Percentiles rank a stretch among this genome's conserved stretches.
phyloP scores from a whole-genome alignment of 2,329 filamentous ascomycete genomes.

The Pseudocercospora cruenta region DNA sequence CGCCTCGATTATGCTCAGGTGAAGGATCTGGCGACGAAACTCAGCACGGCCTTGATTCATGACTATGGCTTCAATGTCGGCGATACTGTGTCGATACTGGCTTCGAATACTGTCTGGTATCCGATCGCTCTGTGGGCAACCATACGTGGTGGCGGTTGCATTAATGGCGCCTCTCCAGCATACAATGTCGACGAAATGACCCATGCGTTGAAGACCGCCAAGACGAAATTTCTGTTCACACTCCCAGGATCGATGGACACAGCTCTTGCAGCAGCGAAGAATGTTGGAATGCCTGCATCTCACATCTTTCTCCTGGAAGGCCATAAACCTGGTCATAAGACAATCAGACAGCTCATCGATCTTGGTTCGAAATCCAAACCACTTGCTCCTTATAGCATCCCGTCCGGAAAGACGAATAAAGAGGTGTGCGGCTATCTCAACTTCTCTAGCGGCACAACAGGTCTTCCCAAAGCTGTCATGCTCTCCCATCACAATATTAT shows the following conservation, averaged over 20 bases:
- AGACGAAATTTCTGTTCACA: slow-evolving; percentile 61
- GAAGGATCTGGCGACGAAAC: slow-evolving; percentile 58
- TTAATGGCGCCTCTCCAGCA: slow-evolving; percentile 65
- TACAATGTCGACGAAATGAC: slow-evolving; percentile 69
- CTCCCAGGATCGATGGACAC: slow-evolving; percentile 56
- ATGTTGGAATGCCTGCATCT: slow-evolving; percentile 54
- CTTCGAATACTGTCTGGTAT: slow-evolving; percentile 68
- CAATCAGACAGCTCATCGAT: slow-evolving; percentile 47
- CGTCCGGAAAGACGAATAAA: slow-evolving; percentile 55
- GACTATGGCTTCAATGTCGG: slow-evolving; percentile 57
- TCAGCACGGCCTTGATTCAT: slow-evolving; percentile 62
- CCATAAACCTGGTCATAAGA: slow-evolving; percentile 50
- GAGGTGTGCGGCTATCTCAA: slow-evolving; percentile 56
- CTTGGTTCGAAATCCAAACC: slow-evolving; percentile 46
- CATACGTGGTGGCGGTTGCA: slow-evolving; percentile 56
- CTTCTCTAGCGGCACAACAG: slow-evolving; percentile 52
- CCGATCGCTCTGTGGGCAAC: slow-evolving; percentile 64
- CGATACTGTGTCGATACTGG: slow-evolving; percentile 63
- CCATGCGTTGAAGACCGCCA: slow-evolving; percentile 61
- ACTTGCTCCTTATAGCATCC: slow-evolving; percentile 52
- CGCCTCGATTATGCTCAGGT: slow-evolving; percentile 60
- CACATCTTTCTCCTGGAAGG: slow-evolving; percentile 61
- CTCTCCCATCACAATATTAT: slow-evolving; percentile 57
- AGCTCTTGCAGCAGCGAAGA: slow-evolving; percentile 56
- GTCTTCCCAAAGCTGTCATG: slow-evolving; percentile 55